Conservation (phyloP, 176 grass and related monocot species). For the Lolium perenne region DNA sequence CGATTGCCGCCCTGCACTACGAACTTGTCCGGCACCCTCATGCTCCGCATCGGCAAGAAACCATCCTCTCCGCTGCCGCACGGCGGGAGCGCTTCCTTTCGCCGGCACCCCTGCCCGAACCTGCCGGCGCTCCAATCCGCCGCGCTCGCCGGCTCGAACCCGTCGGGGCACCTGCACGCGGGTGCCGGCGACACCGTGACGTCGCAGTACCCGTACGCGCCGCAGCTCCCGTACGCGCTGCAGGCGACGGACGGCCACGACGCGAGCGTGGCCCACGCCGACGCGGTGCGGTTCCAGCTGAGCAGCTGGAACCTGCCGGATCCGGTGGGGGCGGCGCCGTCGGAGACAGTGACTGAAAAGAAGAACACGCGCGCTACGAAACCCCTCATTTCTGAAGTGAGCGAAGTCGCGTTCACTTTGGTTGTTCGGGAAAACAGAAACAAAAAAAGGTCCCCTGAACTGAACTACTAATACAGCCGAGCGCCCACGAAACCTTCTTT, state of each 20-base stretch:
- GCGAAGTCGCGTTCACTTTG: too few relatives aligned
- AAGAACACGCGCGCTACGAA: too few relatives aligned
- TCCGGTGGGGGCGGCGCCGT: constrained; percentile 23
- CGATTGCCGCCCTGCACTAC: not conserved
- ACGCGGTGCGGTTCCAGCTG: not conserved
- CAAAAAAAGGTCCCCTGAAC: too few relatives aligned
- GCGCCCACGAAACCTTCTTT: too few relatives aligned
- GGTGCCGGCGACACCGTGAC: not conserved
- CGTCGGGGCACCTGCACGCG: constrained; percentile 53
- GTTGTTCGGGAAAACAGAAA: too few relatives aligned
- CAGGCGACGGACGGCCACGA: constrained; percentile 34
- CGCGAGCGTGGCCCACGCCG: not conserved
- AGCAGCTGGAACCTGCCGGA: constrained; percentile 25
- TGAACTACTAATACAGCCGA: too few relatives aligned
- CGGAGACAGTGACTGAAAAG: constrained; percentile 24
- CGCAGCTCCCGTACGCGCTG: constrained; percentile 35
- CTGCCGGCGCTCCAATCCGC: not conserved
- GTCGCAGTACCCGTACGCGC: constrained; percentile 52
- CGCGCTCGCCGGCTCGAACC: constrained; percentile 42
- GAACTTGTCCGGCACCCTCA: constrained; percentile 62
- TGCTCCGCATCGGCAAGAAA: constrained; percentile 38
- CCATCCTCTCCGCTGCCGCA: constrained; percentile 25
- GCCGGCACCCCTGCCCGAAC: constrained; percentile 48
- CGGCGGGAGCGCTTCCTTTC: constrained; percentile 31
- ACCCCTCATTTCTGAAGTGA: too few relatives aligned